A percentile compares a stretch with the other conserved stretches of the same genome.
Evolutionary conservation across 1,284 basidiomycete genomes (phyloP).

Genomic region (Ganoderma sinense): DNA sequence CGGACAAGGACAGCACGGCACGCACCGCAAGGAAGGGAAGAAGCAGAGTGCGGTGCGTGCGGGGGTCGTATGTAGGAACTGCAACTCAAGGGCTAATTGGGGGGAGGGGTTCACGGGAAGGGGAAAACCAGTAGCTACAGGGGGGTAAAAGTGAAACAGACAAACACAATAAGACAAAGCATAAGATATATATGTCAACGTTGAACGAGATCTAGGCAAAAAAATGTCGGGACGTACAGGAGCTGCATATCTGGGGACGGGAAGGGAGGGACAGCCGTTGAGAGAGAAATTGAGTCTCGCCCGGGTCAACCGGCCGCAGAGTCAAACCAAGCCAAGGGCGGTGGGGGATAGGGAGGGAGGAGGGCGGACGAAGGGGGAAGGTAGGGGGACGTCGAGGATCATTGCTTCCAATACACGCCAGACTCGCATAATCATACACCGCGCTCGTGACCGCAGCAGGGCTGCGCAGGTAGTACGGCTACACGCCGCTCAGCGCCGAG

Average conservation of each 20-base stretch:
- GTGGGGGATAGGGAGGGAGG: constrained; percentile 17
- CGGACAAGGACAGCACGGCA: background rate
- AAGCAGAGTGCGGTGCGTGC: constrained; percentile 5
- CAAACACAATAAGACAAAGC: constrained; percentile 16
- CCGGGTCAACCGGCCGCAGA: constrained; percentile 36
- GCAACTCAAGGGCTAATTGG: background rate
- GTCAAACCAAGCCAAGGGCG: constrained; percentile 31
- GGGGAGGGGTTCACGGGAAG: constrained; percentile 1
- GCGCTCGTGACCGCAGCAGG: constrained; percentile 26
- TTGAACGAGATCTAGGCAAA: constrained; percentile 16
- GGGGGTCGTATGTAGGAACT: background rate
- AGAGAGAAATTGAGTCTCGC: constrained; percentile 31
- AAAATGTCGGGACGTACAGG: constrained; percentile 23
- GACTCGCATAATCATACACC: constrained; percentile 30
- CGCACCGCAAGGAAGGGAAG: constrained; percentile 6
- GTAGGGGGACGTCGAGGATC: constrained; percentile 18
- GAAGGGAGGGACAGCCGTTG: constrained; percentile 26
- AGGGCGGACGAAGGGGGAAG: constrained; percentile 6
- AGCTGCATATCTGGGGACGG: constrained; percentile 14
- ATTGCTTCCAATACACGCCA: constrained; percentile 29
- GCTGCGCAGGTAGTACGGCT: constrained; percentile 1
- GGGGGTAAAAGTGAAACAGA: background rate
- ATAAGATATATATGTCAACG: constrained; percentile 33
- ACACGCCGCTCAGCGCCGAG: constrained; percentile 28
- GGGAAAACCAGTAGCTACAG: constrained; percentile 18